Percentiles rank a stretch among this genome's conserved stretches.
phyloP scores from a whole-genome alignment of 179 eudicot species.

The Silene noctiflora region DNA sequence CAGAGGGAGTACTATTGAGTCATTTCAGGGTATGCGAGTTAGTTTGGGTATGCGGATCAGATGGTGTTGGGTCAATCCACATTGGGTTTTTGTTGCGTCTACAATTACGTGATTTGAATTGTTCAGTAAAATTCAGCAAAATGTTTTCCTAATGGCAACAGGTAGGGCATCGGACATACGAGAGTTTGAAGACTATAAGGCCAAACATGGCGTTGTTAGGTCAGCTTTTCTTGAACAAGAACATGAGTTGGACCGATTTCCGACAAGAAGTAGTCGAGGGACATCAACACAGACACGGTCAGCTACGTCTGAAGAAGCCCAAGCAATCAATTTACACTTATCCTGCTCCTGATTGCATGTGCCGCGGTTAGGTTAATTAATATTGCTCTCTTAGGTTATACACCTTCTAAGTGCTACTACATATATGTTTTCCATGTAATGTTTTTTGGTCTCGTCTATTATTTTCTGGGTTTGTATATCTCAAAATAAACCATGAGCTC shows the following conservation, averaged over 20 bases:
- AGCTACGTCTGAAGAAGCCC: slow-evolving; percentile 57
- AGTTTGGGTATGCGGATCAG: too few species aligned
- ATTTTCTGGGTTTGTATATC: slow-evolving; percentile 24
- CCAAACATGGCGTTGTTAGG: slow-evolving; percentile 86
- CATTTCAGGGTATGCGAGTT: too few species aligned
- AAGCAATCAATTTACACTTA: slow-evolving; percentile 82
- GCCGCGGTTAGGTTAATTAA: slow-evolving; percentile 40
- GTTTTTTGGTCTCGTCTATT: slow-evolving; percentile 17
- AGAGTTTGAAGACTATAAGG: slow-evolving; percentile 71
- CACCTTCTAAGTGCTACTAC: slow-evolving; percentile 8
- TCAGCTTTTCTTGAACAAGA: slow-evolving; percentile 76
- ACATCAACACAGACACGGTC: slow-evolving; percentile 74
- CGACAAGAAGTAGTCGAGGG: slow-evolving; percentile 69
- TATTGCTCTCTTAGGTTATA: slow-evolving; percentile 6
- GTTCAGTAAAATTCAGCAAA: neutral
- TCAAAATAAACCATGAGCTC: slow-evolving; percentile 23
- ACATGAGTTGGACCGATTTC: slow-evolving; percentile 82
- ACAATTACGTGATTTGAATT: neutral
- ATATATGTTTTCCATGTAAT: slow-evolving; percentile 3
- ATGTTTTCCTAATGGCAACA: slow-evolving; percentile 23
- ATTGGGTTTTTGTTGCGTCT: too few species aligned
- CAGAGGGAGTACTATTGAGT: too few species aligned
- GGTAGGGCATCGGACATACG: slow-evolving; percentile 84
- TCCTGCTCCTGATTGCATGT: slow-evolving; percentile 96
- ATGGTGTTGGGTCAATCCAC: too few species aligned